Base-by-base conservation (phyloP, 306 rosid species). In the Bauhinia variegata region DNA sequence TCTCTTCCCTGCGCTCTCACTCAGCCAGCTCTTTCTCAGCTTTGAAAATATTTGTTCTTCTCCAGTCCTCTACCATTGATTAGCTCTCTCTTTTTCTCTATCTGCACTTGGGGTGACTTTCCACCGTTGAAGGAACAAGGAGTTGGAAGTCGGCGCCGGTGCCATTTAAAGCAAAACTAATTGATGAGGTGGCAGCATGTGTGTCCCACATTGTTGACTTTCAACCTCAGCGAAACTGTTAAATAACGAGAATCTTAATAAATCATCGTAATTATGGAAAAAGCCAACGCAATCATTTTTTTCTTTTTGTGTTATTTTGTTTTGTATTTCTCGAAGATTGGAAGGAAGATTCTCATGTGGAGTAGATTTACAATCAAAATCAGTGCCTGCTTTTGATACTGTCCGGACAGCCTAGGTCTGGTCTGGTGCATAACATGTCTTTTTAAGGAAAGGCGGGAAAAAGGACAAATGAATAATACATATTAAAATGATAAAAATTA, bases 101-200 rank as follows among this genome's bases (percentile, higher is more conserved):
- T 46, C 32, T 46, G 31, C 33, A 0, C 31, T 15, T 52, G 16
- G n/a, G 8, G 17, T 46, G 5, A 1, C 4, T 4, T n/a, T 33
- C 56, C 69, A 34, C 4, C 6, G n/a, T 36, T 60, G 60, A 56
- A 41, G 58, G 16, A 14, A 23, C 16, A 12, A 5, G 42, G 49
- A 19, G 13, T n/a, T 7, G 14, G 31, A 63, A 44, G 23, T 18
- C 71, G 54, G 77, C 78, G 80, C 81, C 75, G 65, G 16, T 31
- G 60, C 6, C 16, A n/a, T n/a, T 66, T 44, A 78, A 74, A 75
- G 76, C 76, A 8, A 44, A 17, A 14, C 19, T 23, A n/a, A 16
- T 1, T 46, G 23, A 32, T 36, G 72, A 75, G 53, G 73, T 79
- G 75, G 30, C 61, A 12, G 52, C 38, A 0, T 0, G 4, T 52